phyloP scores from a whole-genome alignment of 2,329 filamentous ascomycete genomes.

The Tolypocladium capitatum region DNA sequence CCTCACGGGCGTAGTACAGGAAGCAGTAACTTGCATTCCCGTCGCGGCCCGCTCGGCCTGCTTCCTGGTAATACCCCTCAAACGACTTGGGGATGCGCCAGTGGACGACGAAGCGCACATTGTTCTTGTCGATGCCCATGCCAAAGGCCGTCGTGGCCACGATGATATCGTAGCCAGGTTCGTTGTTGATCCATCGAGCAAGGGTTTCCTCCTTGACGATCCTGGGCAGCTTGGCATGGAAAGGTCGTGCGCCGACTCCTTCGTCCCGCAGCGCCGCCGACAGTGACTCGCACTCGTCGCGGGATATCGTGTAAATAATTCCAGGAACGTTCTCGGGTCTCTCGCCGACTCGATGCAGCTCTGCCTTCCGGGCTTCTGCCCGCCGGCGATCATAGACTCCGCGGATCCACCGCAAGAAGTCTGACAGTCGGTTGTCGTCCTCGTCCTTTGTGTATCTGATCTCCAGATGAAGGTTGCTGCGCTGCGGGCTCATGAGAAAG shows the following conservation, averaged over 20 bases:
- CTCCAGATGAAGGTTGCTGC: constrained; percentile 83
- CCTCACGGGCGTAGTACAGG: constrained; percentile 81
- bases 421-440: constrained; percentile 54
- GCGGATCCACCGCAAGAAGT: constrained; percentile 67
- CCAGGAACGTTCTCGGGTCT: constrained; percentile 54
- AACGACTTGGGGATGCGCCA: constrained; percentile 92
- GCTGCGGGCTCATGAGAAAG: constrained; percentile 73
- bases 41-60: constrained; percentile 79
- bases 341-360: constrained; percentile 40
- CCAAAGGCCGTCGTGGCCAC: constrained; percentile 93
- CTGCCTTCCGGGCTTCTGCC: constrained; percentile 41
- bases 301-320: constrained; percentile 67
- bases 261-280: constrained; percentile 51
- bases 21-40: constrained; percentile 79
- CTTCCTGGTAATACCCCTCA: constrained; percentile 93
- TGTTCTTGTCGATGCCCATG: constrained; percentile 95
- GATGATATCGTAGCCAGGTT: constrained; percentile 73
- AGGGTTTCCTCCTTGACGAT: constrained; percentile 60
- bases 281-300: constrained; percentile 61
- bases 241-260: constrained; percentile 60
- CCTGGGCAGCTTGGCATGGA: constrained; percentile 57
- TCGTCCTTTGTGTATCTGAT: constrained; percentile 71
- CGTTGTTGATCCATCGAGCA: constrained; percentile 57
- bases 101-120: constrained; percentile 88
- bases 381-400: constrained; percentile 57